These are phyloP conservation scores for Galium porrigens DNA, from an alignment of 305 asterid species.

Conservation along the genomic window DNA sequence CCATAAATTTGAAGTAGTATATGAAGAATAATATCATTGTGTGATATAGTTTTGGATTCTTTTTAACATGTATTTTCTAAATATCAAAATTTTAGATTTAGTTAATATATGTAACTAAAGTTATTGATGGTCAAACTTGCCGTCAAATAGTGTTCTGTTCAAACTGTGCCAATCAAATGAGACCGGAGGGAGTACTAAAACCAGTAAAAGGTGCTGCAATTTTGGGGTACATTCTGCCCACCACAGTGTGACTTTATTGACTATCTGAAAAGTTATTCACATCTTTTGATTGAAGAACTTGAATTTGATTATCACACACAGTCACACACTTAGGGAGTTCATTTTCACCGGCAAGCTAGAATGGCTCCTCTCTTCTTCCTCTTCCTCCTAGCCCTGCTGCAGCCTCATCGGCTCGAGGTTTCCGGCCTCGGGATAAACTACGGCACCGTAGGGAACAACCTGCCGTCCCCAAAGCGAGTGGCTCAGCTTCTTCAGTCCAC, in stretches of 20 bases:
- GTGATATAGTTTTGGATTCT: too few species aligned
- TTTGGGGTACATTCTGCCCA: constrained; percentile 11
- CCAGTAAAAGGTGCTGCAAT: constrained; percentile 6
- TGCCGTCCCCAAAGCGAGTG: constrained; percentile 44
- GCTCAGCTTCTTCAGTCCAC: constrained; percentile 56
- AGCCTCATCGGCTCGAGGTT: constrained; percentile 19
- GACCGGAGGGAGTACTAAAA: too few species aligned
- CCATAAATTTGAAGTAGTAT: too few species aligned
- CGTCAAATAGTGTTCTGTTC: too few species aligned
- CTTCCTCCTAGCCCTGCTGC: constrained; percentile 19
- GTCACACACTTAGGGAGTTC: not conserved
- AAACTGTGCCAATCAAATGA: too few species aligned
- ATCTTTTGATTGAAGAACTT: not conserved
- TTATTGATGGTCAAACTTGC: too few species aligned
- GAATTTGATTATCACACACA: not conserved
- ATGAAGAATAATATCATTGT: too few species aligned
- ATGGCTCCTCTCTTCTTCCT: constrained; percentile 10
- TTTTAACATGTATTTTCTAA: too few species aligned
- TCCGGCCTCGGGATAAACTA: constrained; percentile 40
- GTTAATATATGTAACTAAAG: too few species aligned
- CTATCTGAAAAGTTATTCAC: not conserved
- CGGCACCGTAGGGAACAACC: constrained; percentile 49
- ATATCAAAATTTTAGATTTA: too few species aligned
- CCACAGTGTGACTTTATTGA: not conserved
- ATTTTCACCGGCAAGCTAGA: not conserved